phyloP scores from a whole-genome alignment of 2,329 filamentous ascomycete genomes.

The Neobulgaria alba region DNA sequence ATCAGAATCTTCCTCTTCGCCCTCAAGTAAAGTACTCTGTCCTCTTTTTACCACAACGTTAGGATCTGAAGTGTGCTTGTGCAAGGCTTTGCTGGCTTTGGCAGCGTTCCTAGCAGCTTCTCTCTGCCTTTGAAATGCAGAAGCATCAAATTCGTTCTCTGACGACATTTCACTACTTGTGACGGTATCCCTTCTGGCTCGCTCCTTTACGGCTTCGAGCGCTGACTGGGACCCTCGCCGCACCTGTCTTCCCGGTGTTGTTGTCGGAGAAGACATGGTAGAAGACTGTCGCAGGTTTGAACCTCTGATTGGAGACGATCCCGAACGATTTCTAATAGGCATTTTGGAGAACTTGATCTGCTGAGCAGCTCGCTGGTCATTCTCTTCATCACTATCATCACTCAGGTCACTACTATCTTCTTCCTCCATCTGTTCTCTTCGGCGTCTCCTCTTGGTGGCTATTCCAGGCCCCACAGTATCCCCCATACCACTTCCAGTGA shows the following conservation, averaged over 20 bases:
- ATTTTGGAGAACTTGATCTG: conserved; percentile 96
- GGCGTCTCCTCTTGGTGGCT: conserved; percentile 56
- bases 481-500: conserved; percentile 56
- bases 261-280: conserved; percentile 67
- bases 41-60: conserved; percentile 27
- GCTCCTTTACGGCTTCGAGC: conserved; percentile 60
- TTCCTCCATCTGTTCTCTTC: conserved; percentile 63
- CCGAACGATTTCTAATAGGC: conserved; percentile 77
- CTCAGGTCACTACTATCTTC: conserved; percentile 81
- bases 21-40: conserved; percentile 40
- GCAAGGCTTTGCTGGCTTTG: conserved; percentile 43
- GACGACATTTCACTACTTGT: conserved; percentile 79
- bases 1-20: conserved; percentile 46
- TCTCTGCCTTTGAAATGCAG: conserved; percentile 54
- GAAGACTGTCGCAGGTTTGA: conserved; percentile 51
- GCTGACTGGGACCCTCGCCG: conserved; percentile 65
- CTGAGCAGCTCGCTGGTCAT: conserved; percentile 65
- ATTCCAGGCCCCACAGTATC: conserved; percentile 61
- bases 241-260: conserved; percentile 32
- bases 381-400: conserved; percentile 75
- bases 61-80: conserved; percentile 45
- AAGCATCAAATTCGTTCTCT: conserved; percentile 67
- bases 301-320: conserved; percentile 75
- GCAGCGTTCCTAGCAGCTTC: conserved; percentile 52
- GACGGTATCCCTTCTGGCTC: conserved; percentile 64